Conservation (phyloP, 805 yeast genomes). For the Metschnikowia orientalis region DNA sequence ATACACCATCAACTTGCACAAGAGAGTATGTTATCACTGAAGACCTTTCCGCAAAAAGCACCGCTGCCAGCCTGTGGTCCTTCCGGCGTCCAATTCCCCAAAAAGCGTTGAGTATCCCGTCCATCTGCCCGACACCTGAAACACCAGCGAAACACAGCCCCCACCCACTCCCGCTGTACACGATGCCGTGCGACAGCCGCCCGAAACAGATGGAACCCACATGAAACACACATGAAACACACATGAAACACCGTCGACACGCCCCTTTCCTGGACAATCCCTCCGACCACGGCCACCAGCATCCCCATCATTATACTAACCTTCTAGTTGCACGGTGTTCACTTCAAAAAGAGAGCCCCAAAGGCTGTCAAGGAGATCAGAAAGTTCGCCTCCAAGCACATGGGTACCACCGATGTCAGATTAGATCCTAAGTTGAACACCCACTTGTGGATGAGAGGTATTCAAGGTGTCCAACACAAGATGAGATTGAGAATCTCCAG, state of each 20-base stretch:
- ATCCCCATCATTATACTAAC: conserved; percentile 51
- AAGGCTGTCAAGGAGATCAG: conserved; percentile 98
- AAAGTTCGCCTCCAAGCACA: conserved; percentile 96
- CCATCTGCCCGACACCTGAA: neutral
- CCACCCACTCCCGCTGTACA: too few species aligned
- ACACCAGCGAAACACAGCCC: too few species aligned
- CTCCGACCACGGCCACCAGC: too few species aligned
- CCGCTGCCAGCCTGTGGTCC: neutral
- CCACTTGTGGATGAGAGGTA: conserved; percentile 99
- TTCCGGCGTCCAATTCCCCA: neutral
- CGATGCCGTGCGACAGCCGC: too few species aligned
- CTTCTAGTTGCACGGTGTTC: conserved; percentile 86
- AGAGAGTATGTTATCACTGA: conserved; percentile 70
- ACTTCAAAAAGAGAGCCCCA: conserved; percentile 99
- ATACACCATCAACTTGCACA: conserved; percentile 99
- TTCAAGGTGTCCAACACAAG: conserved; percentile 98
- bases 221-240: too few species aligned
- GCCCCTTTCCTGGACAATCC: too few species aligned
- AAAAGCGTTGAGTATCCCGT: too few species aligned
- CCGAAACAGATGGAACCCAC: too few species aligned
- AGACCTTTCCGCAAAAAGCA: too few species aligned
- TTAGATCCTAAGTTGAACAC: conserved; percentile 98
- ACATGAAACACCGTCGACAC: too few species aligned
- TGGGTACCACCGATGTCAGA: conserved; percentile 99
- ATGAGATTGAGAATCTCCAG: conserved; percentile 97